Base-by-base conservation (phyloP, 2,329 filamentous ascomycete species). In the Xylariaceae sp. region DNA sequence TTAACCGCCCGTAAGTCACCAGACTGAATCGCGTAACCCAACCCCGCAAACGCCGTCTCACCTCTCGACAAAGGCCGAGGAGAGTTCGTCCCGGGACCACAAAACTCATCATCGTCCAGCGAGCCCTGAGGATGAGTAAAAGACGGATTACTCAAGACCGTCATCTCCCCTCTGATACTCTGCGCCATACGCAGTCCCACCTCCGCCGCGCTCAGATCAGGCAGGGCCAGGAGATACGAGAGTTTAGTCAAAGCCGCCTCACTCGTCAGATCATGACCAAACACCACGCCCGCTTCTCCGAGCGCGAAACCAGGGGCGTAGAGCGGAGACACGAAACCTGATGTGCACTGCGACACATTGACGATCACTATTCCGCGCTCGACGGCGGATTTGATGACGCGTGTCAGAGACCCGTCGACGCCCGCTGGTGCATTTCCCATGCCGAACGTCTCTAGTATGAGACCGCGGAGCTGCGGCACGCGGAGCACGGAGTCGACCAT, bases 191-290 rank as follows among this genome's bases (percentile, higher is more conserved):
- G 77, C 53, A 74, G 75, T 3, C 83, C 77, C 27, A 96, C 83
- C 18, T 89, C 84, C 46, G 78, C 73, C 7, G 80, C 75, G 0
- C 79, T 77, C n/a, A 87, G 74, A 31, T 75, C 77, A 1, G 86
- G 83, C 4, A 78, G 67, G 5, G 88, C 87, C 15, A 96, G 78
- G 3, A 96, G 79, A 66, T 95, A 95, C 1, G 89, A 89, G 27
- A 96, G 78, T 69, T 96, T 96, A 17, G 91, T 94, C 58, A 96
- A 80, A 6, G 91, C 91, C 2, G 89, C 91, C 71, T 96, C 91
- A 18, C 87, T 87, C 0, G 91, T 96, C 70, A 96, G 78, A 63
- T 95, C 90, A 58, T 91, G 82, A 6, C 91, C 91, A 57, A 94
- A 91, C 31, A 95, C 89, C 43, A 96, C 89, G 32, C 91, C 91